Conservation (phyloP, 2,329 filamentous ascomycete genomes). For the Colletotrichum brevisporum region DNA sequence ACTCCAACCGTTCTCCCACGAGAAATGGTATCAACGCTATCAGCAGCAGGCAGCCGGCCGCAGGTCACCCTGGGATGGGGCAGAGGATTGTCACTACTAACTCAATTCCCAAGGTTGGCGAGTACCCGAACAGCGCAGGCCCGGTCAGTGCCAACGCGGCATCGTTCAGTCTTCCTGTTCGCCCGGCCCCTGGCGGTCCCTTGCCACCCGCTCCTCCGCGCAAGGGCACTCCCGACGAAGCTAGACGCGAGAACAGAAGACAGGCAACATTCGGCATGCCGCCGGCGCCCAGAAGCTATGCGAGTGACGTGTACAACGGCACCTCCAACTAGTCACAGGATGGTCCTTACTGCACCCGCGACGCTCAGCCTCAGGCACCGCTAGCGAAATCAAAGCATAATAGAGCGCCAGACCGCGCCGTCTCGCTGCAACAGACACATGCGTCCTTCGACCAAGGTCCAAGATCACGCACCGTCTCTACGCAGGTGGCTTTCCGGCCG, state of each 20-base stretch:
- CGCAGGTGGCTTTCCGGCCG: conserved; percentile 30
- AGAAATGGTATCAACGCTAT: conserved; percentile 62
- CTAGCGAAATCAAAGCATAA: conserved; percentile 17
- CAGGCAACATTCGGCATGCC: conserved; percentile 68
- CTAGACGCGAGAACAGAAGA: conserved; percentile 65
- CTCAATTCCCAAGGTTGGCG: conserved; percentile 64
- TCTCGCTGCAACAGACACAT: conserved; percentile 18
- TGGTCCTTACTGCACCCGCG: conserved; percentile 20
- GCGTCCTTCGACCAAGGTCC: conserved; percentile 19
- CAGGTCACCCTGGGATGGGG: conserved; percentile 66
- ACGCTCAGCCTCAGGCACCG: conserved; percentile 7
- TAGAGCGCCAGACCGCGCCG: conserved; percentile 18
- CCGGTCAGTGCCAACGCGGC: conserved; percentile 60
- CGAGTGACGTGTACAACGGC: conserved; percentile 41
- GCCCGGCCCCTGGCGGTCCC: conserved; percentile 71
- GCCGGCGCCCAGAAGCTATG: conserved; percentile 54
- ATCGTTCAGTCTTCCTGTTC: conserved; percentile 75
- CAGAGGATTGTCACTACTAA: conserved; percentile 66
- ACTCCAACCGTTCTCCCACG: conserved; percentile 65
- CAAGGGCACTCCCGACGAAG: conserved; percentile 69
- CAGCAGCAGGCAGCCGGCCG: conserved; percentile 56
- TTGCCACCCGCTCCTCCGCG: conserved; percentile 73
- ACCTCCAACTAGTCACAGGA: conserved; percentile 39
- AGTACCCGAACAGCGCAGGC: conserved; percentile 54
- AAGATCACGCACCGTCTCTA: conserved; percentile 17